Evolutionary conservation across 164 flowering plant species (phyloP), one percentile per base, ranked within the genome.

Genomic region (Tetrastigma voinierianum): DNA sequence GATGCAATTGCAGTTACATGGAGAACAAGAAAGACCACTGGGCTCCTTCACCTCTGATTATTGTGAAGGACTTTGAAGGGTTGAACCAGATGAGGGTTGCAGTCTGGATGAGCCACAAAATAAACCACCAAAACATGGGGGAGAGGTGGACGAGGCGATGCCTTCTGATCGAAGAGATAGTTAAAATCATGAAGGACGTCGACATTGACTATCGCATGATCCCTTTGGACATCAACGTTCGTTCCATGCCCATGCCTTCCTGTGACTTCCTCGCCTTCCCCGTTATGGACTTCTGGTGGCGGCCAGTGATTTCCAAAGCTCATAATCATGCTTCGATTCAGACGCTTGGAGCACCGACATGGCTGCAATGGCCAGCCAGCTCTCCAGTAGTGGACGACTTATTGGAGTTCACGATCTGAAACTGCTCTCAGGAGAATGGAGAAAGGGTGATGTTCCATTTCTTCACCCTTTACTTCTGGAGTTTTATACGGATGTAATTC

Each of bases 21-120:
- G 87, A 84, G 45, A 67, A 32, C 80, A 84, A 75, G 80, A 84
- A 70, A 46, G 93, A 86, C 40, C 82, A 86, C 44, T 87, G 93
- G 93, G 72, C 68, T 57, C 72, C 90, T 13, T 1, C 64, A 0
- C 87, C 88, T 0, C 65, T 52, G 64, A 49, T 86, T 0, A 62
- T 87, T 13, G 5, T 80, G n/a, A 82, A 71, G 74, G 82, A 86
- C 2, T 32, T 83, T n/a, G 84, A 78, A 18, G 77, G 65, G 0
- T 17, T 87, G 52, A 72, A 67, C 51, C 72, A 4, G 61, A 3
- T 87, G 20, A 80, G 65, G 45, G 15, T 81, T 6, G 77, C 86
- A 0, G 70, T 87, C 4, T 87, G 93, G 93, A 9, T 69, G 12
- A 23, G 40, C 6, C 93, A 87, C 53, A 74, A 51, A 44, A 86